Conservation (phyloP, 805 yeast species). For the Yueomyces sinensis region DNA sequence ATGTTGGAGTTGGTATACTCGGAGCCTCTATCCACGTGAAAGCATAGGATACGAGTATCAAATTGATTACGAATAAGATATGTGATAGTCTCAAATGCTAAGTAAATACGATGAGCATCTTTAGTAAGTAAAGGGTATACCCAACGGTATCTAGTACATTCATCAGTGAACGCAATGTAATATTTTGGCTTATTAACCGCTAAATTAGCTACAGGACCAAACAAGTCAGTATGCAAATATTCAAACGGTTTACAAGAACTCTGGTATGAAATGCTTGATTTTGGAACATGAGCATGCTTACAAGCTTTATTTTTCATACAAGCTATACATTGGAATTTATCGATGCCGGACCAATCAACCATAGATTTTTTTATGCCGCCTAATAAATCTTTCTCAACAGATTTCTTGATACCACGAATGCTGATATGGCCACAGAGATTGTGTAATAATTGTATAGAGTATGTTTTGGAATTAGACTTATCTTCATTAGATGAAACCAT, state of each 20-base stretch:
- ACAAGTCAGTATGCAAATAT: constrained; percentile 3
- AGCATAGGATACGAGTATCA: neutral
- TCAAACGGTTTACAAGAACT: constrained; percentile 2
- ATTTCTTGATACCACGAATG: neutral
- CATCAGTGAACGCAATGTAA: constrained; percentile 7
- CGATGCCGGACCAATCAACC: constrained; percentile 11
- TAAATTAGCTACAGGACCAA: constrained; percentile 5
- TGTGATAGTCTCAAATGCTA: neutral
- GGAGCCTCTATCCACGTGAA: constrained; percentile 4
- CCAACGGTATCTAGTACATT: constrained; percentile 4
- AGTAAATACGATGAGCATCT: constrained; percentile 1
- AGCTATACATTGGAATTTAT: constrained; percentile 58
- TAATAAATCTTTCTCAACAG: neutral
- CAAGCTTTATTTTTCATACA: constrained; percentile 56
- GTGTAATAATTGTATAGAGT: neutral
- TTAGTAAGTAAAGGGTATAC: constrained; percentile 1
- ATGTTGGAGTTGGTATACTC: constrained; percentile 4
- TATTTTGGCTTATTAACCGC: constrained; percentile 1
- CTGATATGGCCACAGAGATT: constrained; percentile 1
- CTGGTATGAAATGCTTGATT: constrained; percentile 44
- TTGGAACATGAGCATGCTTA: constrained; percentile 44
- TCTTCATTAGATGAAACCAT: too few species aligned
- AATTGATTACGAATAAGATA: constrained; percentile 1
- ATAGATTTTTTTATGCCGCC: neutral
- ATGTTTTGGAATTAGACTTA: neutral